Evolutionary conservation across 495 filamentous ascomycete species (phyloP), one percentile per base, ranked within the genome.

Genomic region (Hapsidospora chrysogenum): DNA sequence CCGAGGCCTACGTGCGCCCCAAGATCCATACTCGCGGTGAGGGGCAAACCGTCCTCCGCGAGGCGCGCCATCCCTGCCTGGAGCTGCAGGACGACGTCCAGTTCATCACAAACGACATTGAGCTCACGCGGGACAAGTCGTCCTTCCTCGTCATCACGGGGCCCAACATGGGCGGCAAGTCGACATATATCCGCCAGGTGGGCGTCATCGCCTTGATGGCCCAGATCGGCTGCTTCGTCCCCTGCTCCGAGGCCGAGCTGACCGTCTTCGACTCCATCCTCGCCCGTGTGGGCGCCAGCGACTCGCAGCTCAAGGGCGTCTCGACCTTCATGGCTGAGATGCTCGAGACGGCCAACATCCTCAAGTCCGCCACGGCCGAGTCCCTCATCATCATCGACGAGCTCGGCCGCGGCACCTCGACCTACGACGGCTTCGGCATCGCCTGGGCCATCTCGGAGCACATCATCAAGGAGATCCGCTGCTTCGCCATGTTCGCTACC

Each of bases 311-410:
- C 25, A 99, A 99, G 57, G 89, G 89, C 23, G 92, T 99, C 6
- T 92, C 84, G 27, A 99, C 89, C 0, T 99, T 99, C 64, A 99
- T 99, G 92, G 92, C 92, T 0, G 89, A 99, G 61, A 99, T 99
- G 89, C 69, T 99, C 17, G 89, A 99, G 50, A 99, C 89, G 0
- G 83, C 89, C 38, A 95, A 94, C 48, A 99, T 99, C 41, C 79
- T 99, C 50, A 96, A 96, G 58, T 86, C 81, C 3, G 89, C 89
- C 3, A 96, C 89, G 2, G 76, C 76, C 6, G 89, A 96, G 47
- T 86, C 79, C 4, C 66, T 99, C 34, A 93, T 99, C 52, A 94
- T 99, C 57, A 92, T 96, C 46, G 92, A 99, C 57, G 89, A 99
- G 57, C 74, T 99, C n/a, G 89, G 89, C 18, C 80, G 89, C 38